Base-by-base conservation (phyloP, 2,329 filamentous ascomycete species). In the Colletotrichum theobromicola region DNA sequence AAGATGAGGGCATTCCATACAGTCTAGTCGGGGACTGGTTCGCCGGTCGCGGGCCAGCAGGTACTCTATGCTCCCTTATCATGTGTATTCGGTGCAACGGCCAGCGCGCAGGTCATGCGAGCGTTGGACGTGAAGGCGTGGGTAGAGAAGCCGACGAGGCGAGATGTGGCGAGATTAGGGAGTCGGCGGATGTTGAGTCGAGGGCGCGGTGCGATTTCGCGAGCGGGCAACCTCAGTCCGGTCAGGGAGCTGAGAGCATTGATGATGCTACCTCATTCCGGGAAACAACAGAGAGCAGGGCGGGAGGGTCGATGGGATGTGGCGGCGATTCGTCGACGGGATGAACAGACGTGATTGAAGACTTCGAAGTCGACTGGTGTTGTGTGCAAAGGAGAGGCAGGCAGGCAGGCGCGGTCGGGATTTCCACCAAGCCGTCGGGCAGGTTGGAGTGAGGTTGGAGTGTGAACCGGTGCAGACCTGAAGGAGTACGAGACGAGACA, bases 221-320 rank as follows among this genome's bases (percentile, higher is more conserved):
- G 58, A 64, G 65, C 35, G 68, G 57, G 67, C 64, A 73, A 76
- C 72, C 88, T 88, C 88, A 90, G 89, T 91, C 89, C 89, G 84
- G 86, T 87, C 84, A 89, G 85, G 89, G 89, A 90, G 86, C 88
- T 90, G 89, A 90, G 88, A 83, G 82, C 84, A 85, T 84, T 83
- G 84, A 85, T 83, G 82, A 81, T 83, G 85, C 87, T 90, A 90
- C 89, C 88, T 87, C 89, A 91, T 91, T 88, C 87, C 89, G 88
- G 53, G 71, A 71, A 68, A 63, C 70, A 63, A 34, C 32, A 74
- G 26, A 69, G 62, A 60, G 46, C n/a, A 60, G n/a, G n/a, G 55
- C 46, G 50, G 60, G 24, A 50, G n/a, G 61, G 46, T 35, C 57
- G 58, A n/a, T 28, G 37, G 60, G 37, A 32, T 53, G 30, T 53